Percentiles rank a stretch among this genome's conserved stretches.
Conservation (phyloP, 495 filamentous ascomycete species). For the Astrothelium macrocarpum region DNA sequence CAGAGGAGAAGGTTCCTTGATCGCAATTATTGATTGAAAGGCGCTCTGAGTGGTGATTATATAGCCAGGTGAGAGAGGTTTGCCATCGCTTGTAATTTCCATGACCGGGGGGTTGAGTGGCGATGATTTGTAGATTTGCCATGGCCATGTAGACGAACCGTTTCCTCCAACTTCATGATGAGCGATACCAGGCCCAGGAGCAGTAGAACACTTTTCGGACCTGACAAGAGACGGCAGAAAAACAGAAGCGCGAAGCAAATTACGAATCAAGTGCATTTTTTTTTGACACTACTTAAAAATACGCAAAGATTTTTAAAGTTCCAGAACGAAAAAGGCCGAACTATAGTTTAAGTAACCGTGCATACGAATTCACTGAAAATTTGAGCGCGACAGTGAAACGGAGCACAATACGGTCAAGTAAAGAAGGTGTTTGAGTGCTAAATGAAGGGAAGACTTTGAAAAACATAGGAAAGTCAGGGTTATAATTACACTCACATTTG, state of each 20-base stretch:
- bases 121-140: constrained; percentile 14
- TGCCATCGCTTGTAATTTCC: constrained; percentile 13
- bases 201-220: background rate
- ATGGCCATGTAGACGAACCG: constrained; percentile 8
- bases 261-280: background rate
- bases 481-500: background rate
- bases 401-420: too few relatives aligned
- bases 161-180: constrained; percentile 2
- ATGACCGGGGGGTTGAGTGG: constrained; percentile 13
- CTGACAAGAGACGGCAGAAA: background rate
- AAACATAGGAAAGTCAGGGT: background rate
- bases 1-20: constrained; percentile 4
- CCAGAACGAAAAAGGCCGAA: too few relatives aligned
- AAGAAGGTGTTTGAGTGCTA: too few relatives aligned
- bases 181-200: background rate
- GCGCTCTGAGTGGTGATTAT: constrained; percentile 13
- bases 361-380: too few relatives aligned
- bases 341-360: too few relatives aligned
- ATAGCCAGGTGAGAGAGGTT: constrained; percentile 11
- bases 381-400: too few relatives aligned
- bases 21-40: background rate
- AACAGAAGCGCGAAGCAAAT: background rate
- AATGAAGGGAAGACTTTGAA: background rate
- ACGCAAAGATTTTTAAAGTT: too few relatives aligned
- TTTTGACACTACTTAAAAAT: too few relatives aligned